Conservation (phyloP, 208 protist genomes). For the Crithidia brevicula region DNA sequence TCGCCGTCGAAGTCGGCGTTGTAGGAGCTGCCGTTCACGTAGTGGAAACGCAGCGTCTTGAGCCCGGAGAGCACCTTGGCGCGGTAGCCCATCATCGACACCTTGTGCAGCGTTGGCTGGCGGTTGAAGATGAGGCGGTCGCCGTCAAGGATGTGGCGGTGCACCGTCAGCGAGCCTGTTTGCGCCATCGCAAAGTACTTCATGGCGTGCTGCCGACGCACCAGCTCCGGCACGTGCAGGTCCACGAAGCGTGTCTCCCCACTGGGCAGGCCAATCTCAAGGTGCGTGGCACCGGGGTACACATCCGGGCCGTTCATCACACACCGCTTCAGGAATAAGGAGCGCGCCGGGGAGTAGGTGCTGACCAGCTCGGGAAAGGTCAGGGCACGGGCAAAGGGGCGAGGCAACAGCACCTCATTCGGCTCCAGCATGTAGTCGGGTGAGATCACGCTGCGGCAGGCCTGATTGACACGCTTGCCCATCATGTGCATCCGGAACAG, state of each 20-base stretch:
- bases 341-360: constrained; percentile 68
- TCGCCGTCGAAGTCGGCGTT: constrained; percentile 99
- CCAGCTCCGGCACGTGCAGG: constrained; percentile 71
- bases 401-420: constrained; percentile 95
- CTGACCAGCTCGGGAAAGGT: constrained; percentile 97
- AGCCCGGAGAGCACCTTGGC: constrained; percentile 94
- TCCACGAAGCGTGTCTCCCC: constrained; percentile 84
- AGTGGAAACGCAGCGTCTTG: constrained; percentile 99
- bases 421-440: constrained; percentile 98
- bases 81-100: constrained; percentile 98
- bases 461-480: constrained; percentile 99
- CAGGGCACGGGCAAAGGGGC: constrained; percentile 94
- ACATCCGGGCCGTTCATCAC: constrained; percentile 97
- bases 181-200: constrained; percentile 84
- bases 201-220: constrained; percentile 77
- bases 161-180: constrained; percentile 87
- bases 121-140: constrained; percentile 99
- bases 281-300: constrained; percentile 98
- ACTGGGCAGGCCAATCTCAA: constrained; percentile 84
- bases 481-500: constrained; percentile 99
- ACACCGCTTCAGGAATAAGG: constrained; percentile 90
- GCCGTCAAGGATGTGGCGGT: constrained; percentile 97
- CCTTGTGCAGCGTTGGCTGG: constrained; percentile 99
- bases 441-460: constrained; percentile 99
- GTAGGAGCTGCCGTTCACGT: constrained; percentile 99